Conservation (phyloP, 78 protist species). For the Dictyostelium capitatum region DNA sequence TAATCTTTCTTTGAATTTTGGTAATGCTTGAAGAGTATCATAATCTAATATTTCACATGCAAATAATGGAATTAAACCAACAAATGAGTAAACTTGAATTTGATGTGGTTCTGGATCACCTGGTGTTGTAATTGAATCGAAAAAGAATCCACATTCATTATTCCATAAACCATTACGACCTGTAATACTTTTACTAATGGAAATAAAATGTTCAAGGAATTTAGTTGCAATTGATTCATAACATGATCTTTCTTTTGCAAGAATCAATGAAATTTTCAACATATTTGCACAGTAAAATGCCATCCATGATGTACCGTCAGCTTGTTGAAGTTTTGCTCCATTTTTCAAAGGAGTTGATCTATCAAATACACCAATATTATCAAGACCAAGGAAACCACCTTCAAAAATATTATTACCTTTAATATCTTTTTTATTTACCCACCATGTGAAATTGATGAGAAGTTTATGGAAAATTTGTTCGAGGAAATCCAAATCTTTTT, state of each 20-base stretch:
- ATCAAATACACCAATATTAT: conserved; percentile 89
- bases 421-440: conserved; percentile 88
- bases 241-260: conserved; percentile 66
- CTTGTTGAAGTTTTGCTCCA: conserved; percentile 83
- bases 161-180: conserved; percentile 88
- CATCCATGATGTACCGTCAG: conserved; percentile 93
- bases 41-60: conserved; percentile 52
- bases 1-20: conserved; percentile 77
- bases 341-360: conserved; percentile 55
- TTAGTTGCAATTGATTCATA: conserved; percentile 89
- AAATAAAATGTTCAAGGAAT: conserved; percentile 90
- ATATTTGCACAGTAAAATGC: conserved; percentile 85
- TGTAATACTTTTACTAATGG: conserved; percentile 60
- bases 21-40: conserved; percentile 46
- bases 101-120: background rate
- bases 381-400: conserved; percentile 80
- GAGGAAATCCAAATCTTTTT: conserved; percentile 67
- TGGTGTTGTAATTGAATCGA: conserved; percentile 49
- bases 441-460: conserved; percentile 91
- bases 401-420: conserved; percentile 81
- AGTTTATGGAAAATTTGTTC: conserved; percentile 85
- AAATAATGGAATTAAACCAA: conserved; percentile 81
- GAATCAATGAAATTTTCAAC: conserved; percentile 87
- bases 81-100: conserved; percentile 42
- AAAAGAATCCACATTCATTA: conserved; percentile 83